Base-by-base conservation (phyloP, 2,329 filamentous ascomycete species). In the Alternaria hordeiaustralica region DNA sequence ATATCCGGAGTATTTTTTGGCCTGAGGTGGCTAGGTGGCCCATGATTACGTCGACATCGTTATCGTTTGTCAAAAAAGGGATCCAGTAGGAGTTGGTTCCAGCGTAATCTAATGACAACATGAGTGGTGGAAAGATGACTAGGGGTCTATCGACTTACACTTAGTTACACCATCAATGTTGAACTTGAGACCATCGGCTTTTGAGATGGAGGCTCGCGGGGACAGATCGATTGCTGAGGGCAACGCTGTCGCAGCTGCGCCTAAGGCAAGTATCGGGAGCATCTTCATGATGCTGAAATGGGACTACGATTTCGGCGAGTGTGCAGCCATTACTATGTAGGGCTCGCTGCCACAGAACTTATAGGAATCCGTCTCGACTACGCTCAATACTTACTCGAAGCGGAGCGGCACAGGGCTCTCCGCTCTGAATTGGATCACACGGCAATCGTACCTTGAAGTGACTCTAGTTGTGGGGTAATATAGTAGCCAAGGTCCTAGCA, bases 1-100 rank as follows among this genome's bases (percentile, higher is more conserved):
- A 89, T 51, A 89, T 82, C 15, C 88, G 83, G 33, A 89, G 80
- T 63, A 89, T 85, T 73, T 87, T 88, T 63, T 86, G 83, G 0
- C 87, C 86, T 3, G 86, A 84, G 30, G 78, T 66, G 54, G 79
- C 72, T 15, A 89, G 73, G 69, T 87, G 82, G 63, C 74, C 69
- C 69, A 82, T 77, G 21, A 79, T 78, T n/a, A 79, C 77, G 69
- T 89, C 86, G 13, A 89, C 83, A 71, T 90, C 87, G 8, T 77
- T 80, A 64, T 87, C 81, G 60, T 85, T 84, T 69, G 81, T 85
- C 45, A 84, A 70, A 67, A 87, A 87, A 12, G 81, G 80, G 53
- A 87, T 82, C 84, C 86, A 88, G 78, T 87, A 88, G 44, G 83
- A 80, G 75, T 88, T 88, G 51, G 82, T 86, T 20, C 86, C 86